These are phyloP conservation scores for Coemansia sp. DNA, from an alignment of 192 early-diverging fungal genomes.

Conservation along the genomic window DNA sequence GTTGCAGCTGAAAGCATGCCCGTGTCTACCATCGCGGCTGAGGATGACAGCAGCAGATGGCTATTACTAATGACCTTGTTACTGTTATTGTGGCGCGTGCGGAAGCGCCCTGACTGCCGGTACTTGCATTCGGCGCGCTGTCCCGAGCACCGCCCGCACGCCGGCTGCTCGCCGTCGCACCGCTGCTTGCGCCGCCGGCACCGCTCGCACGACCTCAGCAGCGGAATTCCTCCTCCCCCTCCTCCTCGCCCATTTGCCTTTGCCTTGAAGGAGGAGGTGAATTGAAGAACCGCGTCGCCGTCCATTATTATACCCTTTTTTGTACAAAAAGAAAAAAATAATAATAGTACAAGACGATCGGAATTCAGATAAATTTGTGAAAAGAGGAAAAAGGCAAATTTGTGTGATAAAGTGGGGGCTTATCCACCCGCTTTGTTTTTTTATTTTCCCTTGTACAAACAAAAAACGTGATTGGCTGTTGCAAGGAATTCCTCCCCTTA, in stretches of 20 bases:
- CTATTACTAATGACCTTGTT: no score
- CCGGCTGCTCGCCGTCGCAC: slow-evolving; percentile 53
- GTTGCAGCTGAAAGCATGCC: slow-evolving; percentile 8
- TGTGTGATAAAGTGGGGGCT: no score
- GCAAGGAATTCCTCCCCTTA: no score
- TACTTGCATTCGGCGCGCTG: slow-evolving; percentile 44
- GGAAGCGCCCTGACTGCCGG: slow-evolving; percentile 52
- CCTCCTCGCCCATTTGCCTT: neutral
- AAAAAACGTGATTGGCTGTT: no score
- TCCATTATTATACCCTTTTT: neutral
- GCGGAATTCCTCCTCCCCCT: no score
- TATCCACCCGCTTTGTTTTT: no score
- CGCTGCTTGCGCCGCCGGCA: slow-evolving; percentile 51
- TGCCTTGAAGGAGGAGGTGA: no score
- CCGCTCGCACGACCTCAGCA: slow-evolving; percentile 50
- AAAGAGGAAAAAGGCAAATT: neutral
- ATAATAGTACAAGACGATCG: neutral
- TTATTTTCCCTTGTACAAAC: no score
- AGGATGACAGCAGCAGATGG: no score
- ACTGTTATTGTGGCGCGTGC: slow-evolving; percentile 35
- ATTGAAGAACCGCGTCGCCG: neutral
- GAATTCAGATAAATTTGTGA: neutral
- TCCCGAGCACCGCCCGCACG: slow-evolving; percentile 34
- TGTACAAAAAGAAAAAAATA: neutral
- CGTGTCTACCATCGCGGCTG: no score